Evolutionary conservation across 306 rosid genomes (phyloP).

Genomic region (Oemleria cerasiformis): DNA sequence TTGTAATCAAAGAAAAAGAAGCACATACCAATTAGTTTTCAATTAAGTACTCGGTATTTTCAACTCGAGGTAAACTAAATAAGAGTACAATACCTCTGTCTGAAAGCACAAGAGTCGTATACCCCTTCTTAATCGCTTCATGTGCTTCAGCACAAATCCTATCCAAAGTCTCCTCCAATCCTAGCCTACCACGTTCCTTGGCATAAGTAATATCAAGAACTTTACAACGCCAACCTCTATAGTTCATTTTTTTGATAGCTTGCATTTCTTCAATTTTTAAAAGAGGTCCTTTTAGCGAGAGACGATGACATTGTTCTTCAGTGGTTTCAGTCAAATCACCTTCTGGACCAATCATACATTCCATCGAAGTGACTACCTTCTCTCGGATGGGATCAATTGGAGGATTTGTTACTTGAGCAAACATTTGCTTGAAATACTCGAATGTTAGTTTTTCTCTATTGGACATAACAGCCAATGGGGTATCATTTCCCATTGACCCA

Average conservation of each 20-base stretch:
- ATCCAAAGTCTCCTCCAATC: constrained; percentile 83
- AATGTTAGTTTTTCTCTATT: constrained; percentile 84
- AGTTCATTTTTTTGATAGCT: constrained; percentile 80
- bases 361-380: constrained; percentile 94
- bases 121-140: constrained; percentile 78
- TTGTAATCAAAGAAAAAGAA: constrained; percentile 26
- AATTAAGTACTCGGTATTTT: neutral
- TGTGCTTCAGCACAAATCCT: constrained; percentile 81
- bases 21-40: neutral
- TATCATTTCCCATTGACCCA: constrained; percentile 98
- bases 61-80: constrained; percentile 3
- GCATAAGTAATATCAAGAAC: constrained; percentile 88
- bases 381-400: constrained; percentile 97
- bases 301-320: constrained; percentile 90
- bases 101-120: constrained; percentile 79
- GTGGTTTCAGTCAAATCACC: constrained; percentile 92
- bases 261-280: constrained; percentile 73
- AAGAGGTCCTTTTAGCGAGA: constrained; percentile 86
- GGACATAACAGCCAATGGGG: constrained; percentile 97
- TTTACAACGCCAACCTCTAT: constrained; percentile 87
- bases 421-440: constrained; percentile 97
- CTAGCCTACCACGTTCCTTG: constrained; percentile 67
- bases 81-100: constrained; percentile 71
- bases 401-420: constrained; percentile 98
- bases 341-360: constrained; percentile 98